Evolutionary conservation across 805 yeast species (phyloP).

Genomic region (Candida ulmi): DNA sequence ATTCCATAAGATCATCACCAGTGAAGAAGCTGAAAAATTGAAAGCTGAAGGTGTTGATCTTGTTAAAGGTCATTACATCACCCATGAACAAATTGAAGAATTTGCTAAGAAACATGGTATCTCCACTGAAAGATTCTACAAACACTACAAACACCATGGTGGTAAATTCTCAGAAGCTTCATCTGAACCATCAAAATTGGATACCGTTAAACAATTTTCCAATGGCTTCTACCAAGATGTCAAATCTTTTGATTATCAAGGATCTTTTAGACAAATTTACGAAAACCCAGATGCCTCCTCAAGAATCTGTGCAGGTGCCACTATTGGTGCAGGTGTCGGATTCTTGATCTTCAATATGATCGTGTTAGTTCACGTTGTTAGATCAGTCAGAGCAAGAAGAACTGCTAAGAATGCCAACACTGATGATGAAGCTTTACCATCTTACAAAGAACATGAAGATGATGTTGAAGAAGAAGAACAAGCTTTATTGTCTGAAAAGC

Average conservation of each 20-base stretch:
- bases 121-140: not conserved
- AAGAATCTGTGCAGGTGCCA: constrained; percentile 6
- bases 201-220: constrained; percentile 6
- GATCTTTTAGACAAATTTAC: constrained; percentile 8
- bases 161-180: not conserved
- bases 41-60: not conserved
- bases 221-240: constrained; percentile 11
- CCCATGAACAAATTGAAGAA: not conserved
- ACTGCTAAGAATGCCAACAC: constrained; percentile 1
- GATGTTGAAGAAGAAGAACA: not conserved
- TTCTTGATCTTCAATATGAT: too few relatives aligned
- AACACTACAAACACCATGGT: not conserved
- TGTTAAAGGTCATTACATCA: not conserved
- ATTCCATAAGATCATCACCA: not conserved
- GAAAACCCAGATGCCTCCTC: constrained; percentile 7
- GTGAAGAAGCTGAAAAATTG: not conserved
- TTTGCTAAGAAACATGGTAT: not conserved
- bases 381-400: constrained; percentile 1
- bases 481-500: not conserved
- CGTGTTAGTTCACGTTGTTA: not conserved
- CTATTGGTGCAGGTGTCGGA: constrained; percentile 5
- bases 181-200: not conserved
- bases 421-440: constrained; percentile 6
- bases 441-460: not conserved
- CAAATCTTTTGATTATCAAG: constrained; percentile 9